Percentiles rank a stretch among this genome's conserved stretches.
phyloP scores from a whole-genome alignment of 2,329 filamentous ascomycete species.

The Hymenoscyphus scutula region DNA sequence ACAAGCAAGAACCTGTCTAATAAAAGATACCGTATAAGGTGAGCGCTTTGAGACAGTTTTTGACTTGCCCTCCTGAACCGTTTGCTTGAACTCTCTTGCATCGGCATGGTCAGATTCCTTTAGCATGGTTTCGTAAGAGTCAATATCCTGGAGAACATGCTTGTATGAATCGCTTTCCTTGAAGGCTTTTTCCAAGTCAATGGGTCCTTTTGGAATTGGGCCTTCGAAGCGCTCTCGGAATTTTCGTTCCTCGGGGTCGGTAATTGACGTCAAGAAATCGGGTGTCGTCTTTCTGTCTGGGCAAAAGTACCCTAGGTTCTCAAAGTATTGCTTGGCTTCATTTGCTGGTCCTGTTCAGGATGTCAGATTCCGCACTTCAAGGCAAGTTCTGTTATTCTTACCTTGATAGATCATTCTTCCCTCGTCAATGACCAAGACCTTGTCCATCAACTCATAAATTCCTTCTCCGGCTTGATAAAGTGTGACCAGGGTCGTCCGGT shows the following conservation, averaged over 20 bases:
- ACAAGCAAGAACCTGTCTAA: conserved; percentile 68
- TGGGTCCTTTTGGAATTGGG: conserved; percentile 46
- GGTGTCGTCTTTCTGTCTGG: conserved; percentile 63
- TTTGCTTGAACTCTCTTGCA: conserved; percentile 50
- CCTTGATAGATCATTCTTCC: conserved; percentile 68
- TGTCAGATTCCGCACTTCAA: neutral
- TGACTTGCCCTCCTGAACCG: conserved; percentile 39
- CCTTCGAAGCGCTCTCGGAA: conserved; percentile 33
- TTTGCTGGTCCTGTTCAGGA: conserved; percentile 57
- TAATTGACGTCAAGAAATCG: conserved; percentile 75
- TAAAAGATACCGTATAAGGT: conserved; percentile 61
- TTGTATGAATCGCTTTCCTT: conserved; percentile 60
- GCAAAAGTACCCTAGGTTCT: conserved; percentile 60
- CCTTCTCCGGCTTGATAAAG: conserved; percentile 68
- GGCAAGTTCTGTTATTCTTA: neutral
- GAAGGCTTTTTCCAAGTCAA: conserved; percentile 65
- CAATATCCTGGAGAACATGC: conserved; percentile 53
- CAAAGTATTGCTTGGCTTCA: conserved; percentile 63
- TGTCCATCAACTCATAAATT: conserved; percentile 74
- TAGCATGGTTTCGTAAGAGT: conserved; percentile 14
- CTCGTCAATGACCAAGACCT: conserved; percentile 73
- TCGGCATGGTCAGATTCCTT: conserved; percentile 50
- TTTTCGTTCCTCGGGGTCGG: conserved; percentile 68
- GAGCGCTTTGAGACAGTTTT: conserved; percentile 66
- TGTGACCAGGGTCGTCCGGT: conserved; percentile 67